Evolutionary conservation across 116 monocot species (phyloP).

Genomic region (Iris pallida): DNA sequence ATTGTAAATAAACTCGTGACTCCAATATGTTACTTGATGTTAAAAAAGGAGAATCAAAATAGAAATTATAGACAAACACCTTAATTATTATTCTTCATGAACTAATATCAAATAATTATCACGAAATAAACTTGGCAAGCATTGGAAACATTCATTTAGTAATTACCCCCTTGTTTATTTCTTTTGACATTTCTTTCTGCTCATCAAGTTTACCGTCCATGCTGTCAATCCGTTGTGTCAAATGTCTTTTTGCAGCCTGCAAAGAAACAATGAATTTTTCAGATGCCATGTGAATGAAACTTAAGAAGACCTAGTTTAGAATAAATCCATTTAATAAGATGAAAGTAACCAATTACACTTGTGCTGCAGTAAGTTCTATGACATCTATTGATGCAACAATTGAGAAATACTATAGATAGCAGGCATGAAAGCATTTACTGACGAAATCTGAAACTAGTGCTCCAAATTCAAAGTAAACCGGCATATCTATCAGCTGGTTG

Average conservation of each 20-base stretch:
- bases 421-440: too few species aligned
- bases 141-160: not conserved
- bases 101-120: not conserved
- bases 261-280: not conserved
- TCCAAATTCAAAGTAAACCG: too few species aligned
- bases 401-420: too few species aligned
- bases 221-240: conserved; percentile 60
- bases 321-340: too few species aligned
- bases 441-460: too few species aligned
- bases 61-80: not conserved
- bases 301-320: too few species aligned
- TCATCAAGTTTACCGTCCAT: conserved; percentile 76
- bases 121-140: not conserved
- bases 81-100: not conserved
- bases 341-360: too few species aligned
- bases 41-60: not conserved
- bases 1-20: not conserved
- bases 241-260: conserved; percentile 54
- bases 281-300: too few species aligned
- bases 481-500: too few species aligned
- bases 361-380: too few species aligned
- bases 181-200: conserved; percentile 53
- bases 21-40: not conserved
- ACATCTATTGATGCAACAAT: too few species aligned
- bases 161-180: conserved; percentile 54